Conservation (phyloP, 176 grass and related monocot species). For the Alopecurus myosuroides region DNA sequence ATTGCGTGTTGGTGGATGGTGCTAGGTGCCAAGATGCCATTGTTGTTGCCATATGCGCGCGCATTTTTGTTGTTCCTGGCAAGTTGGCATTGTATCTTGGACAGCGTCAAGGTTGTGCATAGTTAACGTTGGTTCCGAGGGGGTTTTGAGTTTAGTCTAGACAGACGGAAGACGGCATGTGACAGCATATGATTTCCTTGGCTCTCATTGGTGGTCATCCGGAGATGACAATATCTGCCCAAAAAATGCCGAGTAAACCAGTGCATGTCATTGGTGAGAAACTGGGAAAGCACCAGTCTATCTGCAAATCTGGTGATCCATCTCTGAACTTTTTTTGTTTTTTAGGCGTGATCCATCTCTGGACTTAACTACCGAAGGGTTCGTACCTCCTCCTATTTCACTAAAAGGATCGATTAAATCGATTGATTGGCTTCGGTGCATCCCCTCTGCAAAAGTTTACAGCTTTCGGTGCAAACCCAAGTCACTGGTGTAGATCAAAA, state of each 20-base stretch:
- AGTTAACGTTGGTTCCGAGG: slow-evolving; percentile 13
- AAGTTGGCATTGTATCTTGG: slow-evolving; percentile 9
- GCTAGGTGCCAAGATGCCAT: slow-evolving; percentile 20
- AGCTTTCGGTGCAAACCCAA: too few relatives aligned
- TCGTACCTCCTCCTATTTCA: too few relatives aligned
- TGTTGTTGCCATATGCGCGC: slow-evolving; percentile 15
- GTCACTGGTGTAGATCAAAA: too few relatives aligned
- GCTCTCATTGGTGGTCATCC: background rate
- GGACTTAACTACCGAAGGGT: too few relatives aligned
- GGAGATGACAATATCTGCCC: background rate
- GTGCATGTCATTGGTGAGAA: background rate
- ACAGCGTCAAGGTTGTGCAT: background rate
- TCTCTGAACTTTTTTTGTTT: background rate
- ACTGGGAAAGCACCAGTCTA: background rate
- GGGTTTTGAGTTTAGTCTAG: slow-evolving; percentile 22
- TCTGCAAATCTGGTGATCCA: background rate
- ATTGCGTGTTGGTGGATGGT: background rate
- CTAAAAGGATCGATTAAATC: too few relatives aligned
- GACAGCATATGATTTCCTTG: background rate
- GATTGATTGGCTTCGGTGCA: too few relatives aligned
- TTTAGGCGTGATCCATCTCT: too few relatives aligned
- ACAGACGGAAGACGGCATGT: background rate
- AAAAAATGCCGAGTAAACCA: background rate
- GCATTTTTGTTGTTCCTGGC: background rate
- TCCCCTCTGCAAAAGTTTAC: too few relatives aligned